Evolutionary conservation across 2,329 filamentous ascomycete species (phyloP).

Genomic region (Neoascochyta sp.): DNA sequence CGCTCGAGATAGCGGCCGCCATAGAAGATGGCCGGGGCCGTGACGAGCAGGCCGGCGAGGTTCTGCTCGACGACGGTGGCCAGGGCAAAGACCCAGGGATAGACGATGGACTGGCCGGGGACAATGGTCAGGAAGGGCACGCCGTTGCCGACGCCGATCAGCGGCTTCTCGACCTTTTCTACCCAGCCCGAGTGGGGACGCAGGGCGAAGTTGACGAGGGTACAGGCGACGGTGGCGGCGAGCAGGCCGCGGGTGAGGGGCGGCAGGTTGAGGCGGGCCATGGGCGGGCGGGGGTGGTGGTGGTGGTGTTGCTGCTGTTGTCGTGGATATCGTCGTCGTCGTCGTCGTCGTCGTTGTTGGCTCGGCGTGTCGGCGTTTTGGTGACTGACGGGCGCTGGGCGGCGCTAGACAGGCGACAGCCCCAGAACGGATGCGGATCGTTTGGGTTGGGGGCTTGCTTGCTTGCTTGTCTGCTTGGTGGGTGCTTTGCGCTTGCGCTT

Average conservation of each 20-base stretch:
- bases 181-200: constrained; percentile 46
- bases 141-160: constrained; percentile 54
- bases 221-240: constrained; percentile 69
- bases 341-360: no score
- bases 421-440: no score
- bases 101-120: constrained; percentile 76
- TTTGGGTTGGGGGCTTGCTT: no score
- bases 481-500: no score
- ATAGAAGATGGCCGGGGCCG: constrained; percentile 77
- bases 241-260: constrained; percentile 84
- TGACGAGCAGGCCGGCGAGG: constrained; percentile 77
- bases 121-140: constrained; percentile 86
- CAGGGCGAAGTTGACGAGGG: constrained; percentile 75
- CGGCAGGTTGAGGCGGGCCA: constrained; percentile 89
- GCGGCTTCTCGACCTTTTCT: constrained; percentile 45
- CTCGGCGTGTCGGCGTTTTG: no score
- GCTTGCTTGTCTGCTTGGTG: no score
- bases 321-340: no score
- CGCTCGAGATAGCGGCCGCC: constrained; percentile 93
- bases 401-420: no score
- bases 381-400: no score
- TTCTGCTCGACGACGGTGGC: constrained; percentile 91
- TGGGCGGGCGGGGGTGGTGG: constrained; percentile 23
- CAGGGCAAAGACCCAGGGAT: constrained; percentile 88
- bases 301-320: no score